These are phyloP conservation scores for Vigna hirtella DNA, from an alignment of 306 rosid genomes.

Conservation along the genomic window DNA sequence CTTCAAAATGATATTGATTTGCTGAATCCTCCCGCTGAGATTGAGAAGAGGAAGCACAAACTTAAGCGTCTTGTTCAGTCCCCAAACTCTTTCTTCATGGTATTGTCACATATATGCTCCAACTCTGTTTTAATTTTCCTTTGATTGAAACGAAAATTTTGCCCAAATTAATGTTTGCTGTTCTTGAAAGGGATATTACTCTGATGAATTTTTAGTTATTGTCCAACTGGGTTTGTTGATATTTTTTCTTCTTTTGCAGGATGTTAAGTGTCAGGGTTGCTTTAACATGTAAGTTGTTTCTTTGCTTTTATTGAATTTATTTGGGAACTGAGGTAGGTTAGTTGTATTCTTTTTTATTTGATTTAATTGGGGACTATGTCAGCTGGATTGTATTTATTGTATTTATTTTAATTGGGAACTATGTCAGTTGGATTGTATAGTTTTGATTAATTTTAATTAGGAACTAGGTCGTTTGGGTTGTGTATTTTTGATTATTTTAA, in stretches of 20 bases:
- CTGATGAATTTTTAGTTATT: background rate
- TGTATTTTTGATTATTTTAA: background rate
- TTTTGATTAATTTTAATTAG: background rate
- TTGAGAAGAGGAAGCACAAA: constrained; percentile 63
- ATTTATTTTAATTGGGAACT: background rate
- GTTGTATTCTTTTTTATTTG: too few relatives aligned
- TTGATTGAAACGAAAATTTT: background rate
- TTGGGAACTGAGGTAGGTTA: background rate
- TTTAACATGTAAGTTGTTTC: constrained; percentile 59
- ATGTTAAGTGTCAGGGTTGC: constrained; percentile 67
- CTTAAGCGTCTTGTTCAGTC: constrained; percentile 64
- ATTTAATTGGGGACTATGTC: background rate
- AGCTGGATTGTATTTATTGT: too few relatives aligned
- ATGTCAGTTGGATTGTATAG: too few relatives aligned
- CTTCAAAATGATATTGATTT: constrained; percentile 65
- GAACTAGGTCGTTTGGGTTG: background rate
- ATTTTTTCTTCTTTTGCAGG: constrained; percentile 38
- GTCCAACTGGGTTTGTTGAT: background rate
- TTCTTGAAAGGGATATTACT: background rate
- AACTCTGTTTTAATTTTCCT: too few relatives aligned
- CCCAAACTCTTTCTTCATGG: constrained; percentile 67
- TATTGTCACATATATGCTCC: background rate
- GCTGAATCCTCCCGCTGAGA: constrained; percentile 59
- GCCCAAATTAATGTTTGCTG: background rate
- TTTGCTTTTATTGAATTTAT: background rate